Conservation (phyloP, 495 filamentous ascomycete genomes). For the Hypoxylon fuscum region DNA sequence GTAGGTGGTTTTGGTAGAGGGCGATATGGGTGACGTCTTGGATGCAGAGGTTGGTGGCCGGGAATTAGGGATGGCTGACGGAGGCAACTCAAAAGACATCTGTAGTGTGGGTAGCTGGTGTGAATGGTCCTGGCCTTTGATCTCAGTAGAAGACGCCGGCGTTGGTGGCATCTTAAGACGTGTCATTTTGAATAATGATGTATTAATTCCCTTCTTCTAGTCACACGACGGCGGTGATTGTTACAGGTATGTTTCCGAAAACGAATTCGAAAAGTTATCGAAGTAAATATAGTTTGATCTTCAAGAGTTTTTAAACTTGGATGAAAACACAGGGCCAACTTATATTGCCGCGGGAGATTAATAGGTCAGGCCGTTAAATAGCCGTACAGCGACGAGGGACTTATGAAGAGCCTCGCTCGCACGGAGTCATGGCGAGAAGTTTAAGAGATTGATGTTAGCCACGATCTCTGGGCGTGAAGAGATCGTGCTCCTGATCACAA, state of each 20-base stretch:
- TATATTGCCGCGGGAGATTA: neutral
- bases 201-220: constrained; percentile 7
- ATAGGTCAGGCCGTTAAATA: constrained; percentile 7
- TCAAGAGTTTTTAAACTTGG: neutral
- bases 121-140: constrained; percentile 77
- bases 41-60: constrained; percentile 18
- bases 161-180: constrained; percentile 78
- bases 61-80: constrained; percentile 70
- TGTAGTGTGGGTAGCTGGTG: constrained; percentile 59
- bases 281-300: neutral
- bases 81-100: constrained; percentile 78
- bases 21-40: constrained; percentile 50
- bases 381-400: constrained; percentile 5
- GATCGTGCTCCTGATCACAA: constrained; percentile 7
- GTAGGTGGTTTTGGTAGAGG: constrained; percentile 61
- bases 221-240: constrained; percentile 25
- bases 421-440: constrained; percentile 9
- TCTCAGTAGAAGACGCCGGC: constrained; percentile 84
- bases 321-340: neutral
- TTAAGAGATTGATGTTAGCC: neutral
- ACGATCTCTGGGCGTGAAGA: neutral
- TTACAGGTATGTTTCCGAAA: neutral
- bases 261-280: neutral
- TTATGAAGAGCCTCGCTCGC: constrained; percentile 13
- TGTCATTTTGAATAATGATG: constrained; percentile 66